Evolutionary conservation across 257 asterid species (phyloP), one percentile per base, ranked within the genome.

Genomic region (Solanum boliviense): DNA sequence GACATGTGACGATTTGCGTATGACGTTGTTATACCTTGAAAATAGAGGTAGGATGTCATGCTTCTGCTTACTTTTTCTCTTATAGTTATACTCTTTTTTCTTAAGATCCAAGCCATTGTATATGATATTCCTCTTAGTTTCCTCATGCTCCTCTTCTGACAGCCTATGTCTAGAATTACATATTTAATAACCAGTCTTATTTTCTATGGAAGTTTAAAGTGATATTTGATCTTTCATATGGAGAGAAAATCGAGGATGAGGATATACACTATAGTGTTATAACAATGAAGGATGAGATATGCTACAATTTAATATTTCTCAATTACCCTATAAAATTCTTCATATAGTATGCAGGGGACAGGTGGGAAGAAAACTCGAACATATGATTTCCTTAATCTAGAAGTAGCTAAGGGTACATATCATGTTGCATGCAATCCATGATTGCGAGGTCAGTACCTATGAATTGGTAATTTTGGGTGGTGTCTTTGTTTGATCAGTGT

Each of bases 1-100:
- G 90, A 98, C 99, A 81, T 98, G 99, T 39, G 99, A 95, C 89
- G 98, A 92, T 92, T 90, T 95, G 89, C 98, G 7, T 34, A 90
- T 86, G 73, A 94, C 92, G 92, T 90, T 95, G 81, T 93, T 94
- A 84, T 96, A 96, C 90, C 99, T 96, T 89, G 98, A 96, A 90
- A 94, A 94, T 84, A 95, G 99, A 95, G 98, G 99, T 95, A 92
- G 87, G 20, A 56, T 35, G 70, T 86, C 85, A 27, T 86, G 36
- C 15, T 27, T 48, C 23, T 31, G 38, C 11, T 44, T 41, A 58
- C 21, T 75, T 67, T 68, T 23, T 34, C 60, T n/a, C 74, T 44
- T 84, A 81, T 56, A 9, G 1, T 73, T 12, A 65, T 36, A 36
- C 39, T 36, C 39, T 36, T 36, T 8, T 36, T 36, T 36, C 39